phyloP scores from a whole-genome alignment of 1,284 basidiomycete species.

The Gomphus bonarii region DNA sequence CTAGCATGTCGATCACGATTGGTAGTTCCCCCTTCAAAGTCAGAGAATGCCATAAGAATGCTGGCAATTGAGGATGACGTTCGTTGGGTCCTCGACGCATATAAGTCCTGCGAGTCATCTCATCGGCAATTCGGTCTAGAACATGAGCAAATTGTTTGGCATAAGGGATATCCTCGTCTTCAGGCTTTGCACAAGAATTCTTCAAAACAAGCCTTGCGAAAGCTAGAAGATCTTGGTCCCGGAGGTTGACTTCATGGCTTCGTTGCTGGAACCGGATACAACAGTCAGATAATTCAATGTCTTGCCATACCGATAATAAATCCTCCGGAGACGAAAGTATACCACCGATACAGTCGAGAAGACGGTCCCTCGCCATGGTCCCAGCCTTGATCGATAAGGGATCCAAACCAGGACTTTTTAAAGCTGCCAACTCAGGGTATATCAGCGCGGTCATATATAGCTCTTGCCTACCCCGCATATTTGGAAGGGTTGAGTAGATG shows the following conservation, averaged over 20 bases:
- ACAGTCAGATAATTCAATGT: not conserved
- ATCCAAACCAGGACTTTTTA: not conserved
- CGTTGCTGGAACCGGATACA: not conserved
- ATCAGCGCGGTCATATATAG: not conserved
- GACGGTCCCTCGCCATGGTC: not conserved
- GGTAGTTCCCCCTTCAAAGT: conserved; percentile 1
- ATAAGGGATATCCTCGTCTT: not conserved
- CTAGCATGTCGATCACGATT: not conserved
- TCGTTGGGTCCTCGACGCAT: not conserved
- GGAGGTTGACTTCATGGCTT: not conserved
- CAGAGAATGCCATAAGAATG: not conserved
- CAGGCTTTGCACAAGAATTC: not conserved
- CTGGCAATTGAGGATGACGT: not conserved
- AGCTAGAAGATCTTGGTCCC: not conserved
- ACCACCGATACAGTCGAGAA: not conserved
- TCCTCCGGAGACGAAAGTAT: not conserved
- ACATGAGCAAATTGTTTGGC: not conserved
- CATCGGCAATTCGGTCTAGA: not conserved
- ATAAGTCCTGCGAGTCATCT: not conserved
- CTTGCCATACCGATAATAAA: not conserved
- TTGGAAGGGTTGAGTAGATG: not conserved
- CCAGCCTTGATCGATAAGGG: not conserved
- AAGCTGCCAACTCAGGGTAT: not conserved
- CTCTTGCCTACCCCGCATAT: not conserved
- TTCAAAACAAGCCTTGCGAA: not conserved